Percentiles rank a stretch among this genome's conserved stretches.
These are phyloP conservation scores for Miamiensis avidus DNA, from an alignment of 169 alveolate genomes.

Conservation along the genomic window DNA sequence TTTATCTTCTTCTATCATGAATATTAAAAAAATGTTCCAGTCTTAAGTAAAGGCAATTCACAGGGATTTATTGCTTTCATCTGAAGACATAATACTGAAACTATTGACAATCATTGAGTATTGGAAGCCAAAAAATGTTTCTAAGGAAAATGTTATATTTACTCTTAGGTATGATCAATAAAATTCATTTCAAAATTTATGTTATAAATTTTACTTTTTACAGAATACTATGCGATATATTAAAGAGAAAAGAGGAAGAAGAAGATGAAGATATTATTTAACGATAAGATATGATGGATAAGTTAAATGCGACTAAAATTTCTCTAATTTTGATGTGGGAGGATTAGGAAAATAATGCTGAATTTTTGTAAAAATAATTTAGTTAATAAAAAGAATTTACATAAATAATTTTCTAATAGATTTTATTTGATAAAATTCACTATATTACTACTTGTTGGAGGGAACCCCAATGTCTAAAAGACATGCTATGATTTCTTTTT, in stretches of 20 bases:
- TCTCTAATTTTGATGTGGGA: slow-evolving; percentile 34
- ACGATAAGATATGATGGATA: slow-evolving; percentile 33
- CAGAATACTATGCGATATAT: slow-evolving; percentile 1
- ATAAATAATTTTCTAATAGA: not conserved
- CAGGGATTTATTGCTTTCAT: slow-evolving; percentile 2
- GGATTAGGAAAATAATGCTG: slow-evolving; percentile 36
- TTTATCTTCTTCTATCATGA: not conserved
- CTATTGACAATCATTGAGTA: slow-evolving; percentile 14
- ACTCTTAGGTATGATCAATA: too few relatives aligned
- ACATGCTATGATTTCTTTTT: slow-evolving; percentile 41
- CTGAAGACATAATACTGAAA: slow-evolving; percentile 13
- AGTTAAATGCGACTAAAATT: slow-evolving; percentile 36
- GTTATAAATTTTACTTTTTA: slow-evolving; percentile 17
- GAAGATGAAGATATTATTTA: not conserved
- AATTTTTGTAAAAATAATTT: slow-evolving; percentile 27
- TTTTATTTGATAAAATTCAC: slow-evolving; percentile 14
- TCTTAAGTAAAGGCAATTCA: not conserved
- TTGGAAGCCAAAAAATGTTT: slow-evolving; percentile 40
- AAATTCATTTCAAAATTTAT: too few relatives aligned
- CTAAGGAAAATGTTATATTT: slow-evolving; percentile 37
- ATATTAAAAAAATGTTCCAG: not conserved
- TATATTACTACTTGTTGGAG: slow-evolving; percentile 29
- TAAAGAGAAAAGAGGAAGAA: slow-evolving; percentile 7
- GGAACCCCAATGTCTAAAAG: slow-evolving; percentile 30
- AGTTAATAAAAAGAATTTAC: not conserved